Percentiles rank a stretch among this genome's conserved stretches.
These are phyloP conservation scores for Amorphotheca resinae DNA, from an alignment of 495 filamentous ascomycete genomes.

Conservation along the genomic window DNA sequence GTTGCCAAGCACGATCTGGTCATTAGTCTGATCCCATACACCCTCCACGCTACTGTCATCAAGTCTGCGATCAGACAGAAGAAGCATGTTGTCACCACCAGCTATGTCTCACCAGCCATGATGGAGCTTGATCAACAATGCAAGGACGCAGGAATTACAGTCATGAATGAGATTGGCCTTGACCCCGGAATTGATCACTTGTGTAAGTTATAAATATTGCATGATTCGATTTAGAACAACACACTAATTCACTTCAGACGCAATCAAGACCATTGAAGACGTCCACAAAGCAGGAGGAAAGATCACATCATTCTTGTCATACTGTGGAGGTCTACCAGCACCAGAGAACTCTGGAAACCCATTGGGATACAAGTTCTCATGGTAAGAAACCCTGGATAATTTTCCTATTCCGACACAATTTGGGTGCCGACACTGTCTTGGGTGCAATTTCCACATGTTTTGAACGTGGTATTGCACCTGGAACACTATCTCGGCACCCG, in stretches of 20 bases:
- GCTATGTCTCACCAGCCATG: conserved; percentile 89
- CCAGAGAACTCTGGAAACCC: conserved; percentile 83
- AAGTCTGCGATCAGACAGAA: conserved; percentile 87
- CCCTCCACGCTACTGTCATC: conserved; percentile 80
- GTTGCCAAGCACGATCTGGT: conserved; percentile 68
- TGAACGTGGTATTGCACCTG: too few relatives aligned
- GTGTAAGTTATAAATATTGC: not conserved
- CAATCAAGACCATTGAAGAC: conserved; percentile 67
- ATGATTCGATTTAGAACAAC: conserved; percentile 38
- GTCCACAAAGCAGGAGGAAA: conserved; percentile 57
- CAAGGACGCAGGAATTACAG: conserved; percentile 90
- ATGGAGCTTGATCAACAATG: conserved; percentile 66
- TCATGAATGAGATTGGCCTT: conserved; percentile 91
- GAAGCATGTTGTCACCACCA: conserved; percentile 95
- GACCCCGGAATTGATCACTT: conserved; percentile 11
- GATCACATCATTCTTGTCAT: conserved; percentile 70
- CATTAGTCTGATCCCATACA: conserved; percentile 84
- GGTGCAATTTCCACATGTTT: too few relatives aligned
- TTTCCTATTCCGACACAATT: not conserved
- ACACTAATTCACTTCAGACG: conserved; percentile 72
- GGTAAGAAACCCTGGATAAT: conserved; percentile 32
- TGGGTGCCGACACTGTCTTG: too few relatives aligned
- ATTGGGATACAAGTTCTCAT: conserved; percentile 92
- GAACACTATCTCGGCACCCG: too few relatives aligned
- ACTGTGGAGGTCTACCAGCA: conserved; percentile 79